phyloP scores from a whole-genome alignment of 1,139 yeast genomes.

The Yamadazyma siamensis region DNA sequence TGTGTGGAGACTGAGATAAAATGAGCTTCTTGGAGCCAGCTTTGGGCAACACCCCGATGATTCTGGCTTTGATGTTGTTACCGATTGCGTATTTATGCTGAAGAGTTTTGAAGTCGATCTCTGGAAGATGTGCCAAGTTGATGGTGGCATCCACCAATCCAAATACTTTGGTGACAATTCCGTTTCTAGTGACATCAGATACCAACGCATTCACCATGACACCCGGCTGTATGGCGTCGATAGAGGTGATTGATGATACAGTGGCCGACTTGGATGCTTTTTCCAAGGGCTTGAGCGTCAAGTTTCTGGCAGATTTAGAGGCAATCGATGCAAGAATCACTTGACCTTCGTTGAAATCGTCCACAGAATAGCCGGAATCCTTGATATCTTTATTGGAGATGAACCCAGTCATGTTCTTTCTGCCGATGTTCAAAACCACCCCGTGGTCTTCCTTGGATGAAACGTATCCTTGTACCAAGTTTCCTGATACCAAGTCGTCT shows the following conservation, averaged over 20 bases:
- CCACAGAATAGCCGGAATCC: conserved; percentile 19
- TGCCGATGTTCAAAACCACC: conserved; percentile 69
- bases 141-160: conserved; percentile 77
- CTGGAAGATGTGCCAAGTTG: conserved; percentile 62
- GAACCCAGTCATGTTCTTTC: conserved; percentile 59
- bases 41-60: conserved; percentile 56
- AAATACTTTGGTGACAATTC: conserved; percentile 62
- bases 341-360: conserved; percentile 27
- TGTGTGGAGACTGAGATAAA: conserved; percentile 61
- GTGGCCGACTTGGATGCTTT: conserved; percentile 32
- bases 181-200: conserved; percentile 56
- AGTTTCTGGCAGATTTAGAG: conserved; percentile 53
- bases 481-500: conserved; percentile 64
- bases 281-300: conserved; percentile 51
- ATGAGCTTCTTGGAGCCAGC: conserved; percentile 60
- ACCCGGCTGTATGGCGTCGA: conserved; percentile 85
- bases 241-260: conserved; percentile 57
- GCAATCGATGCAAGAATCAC: conserved; percentile 51
- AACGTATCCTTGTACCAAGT: conserved; percentile 71
- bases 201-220: conserved; percentile 72
- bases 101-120: conserved; percentile 45
- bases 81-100: conserved; percentile 67
- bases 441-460: conserved; percentile 91
- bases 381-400: conserved; percentile 64
- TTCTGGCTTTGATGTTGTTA: conserved; percentile 63